A percentile compares a stretch with the other conserved stretches of the same genome.
These are phyloP conservation scores for Polyplosphaeria fusca DNA, from an alignment of 495 filamentous ascomycete genomes.

Conservation along the genomic window DNA sequence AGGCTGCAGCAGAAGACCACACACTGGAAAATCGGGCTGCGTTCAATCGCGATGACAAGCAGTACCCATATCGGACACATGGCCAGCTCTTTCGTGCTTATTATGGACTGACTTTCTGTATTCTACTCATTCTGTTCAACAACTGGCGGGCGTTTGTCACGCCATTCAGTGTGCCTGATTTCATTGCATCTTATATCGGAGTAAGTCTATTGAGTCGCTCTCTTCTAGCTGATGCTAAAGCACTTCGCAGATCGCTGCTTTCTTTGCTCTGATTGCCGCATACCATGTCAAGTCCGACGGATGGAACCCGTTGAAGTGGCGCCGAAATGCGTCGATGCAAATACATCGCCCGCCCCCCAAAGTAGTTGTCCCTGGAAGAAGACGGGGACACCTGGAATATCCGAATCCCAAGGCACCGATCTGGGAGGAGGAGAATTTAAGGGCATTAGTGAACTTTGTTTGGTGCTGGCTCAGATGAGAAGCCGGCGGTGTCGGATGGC, in stretches of 20 bases:
- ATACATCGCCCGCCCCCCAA: slow-evolving; percentile 28
- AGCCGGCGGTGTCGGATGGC: neutral
- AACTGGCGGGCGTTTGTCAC: slow-evolving; percentile 44
- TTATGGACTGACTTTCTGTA: slow-evolving; percentile 47
- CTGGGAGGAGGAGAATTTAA: slow-evolving; percentile 29
- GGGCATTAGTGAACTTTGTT: slow-evolving; percentile 17
- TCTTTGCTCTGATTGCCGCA: slow-evolving; percentile 36
- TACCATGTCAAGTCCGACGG: slow-evolving; percentile 39
- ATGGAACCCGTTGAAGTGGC: slow-evolving; percentile 34
- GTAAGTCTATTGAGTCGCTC: slow-evolving; percentile 36
- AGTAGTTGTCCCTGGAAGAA: slow-evolving; percentile 27
- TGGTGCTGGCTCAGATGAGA: slow-evolving; percentile 32
- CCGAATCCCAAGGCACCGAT: slow-evolving; percentile 28
- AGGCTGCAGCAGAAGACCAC: slow-evolving; percentile 28
- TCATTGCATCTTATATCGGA: slow-evolving; percentile 50
- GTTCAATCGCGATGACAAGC: slow-evolving; percentile 46
- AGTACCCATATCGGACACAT: slow-evolving; percentile 51
- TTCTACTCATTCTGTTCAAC: slow-evolving; percentile 48
- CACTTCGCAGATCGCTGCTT: slow-evolving; percentile 29
- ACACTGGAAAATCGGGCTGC: slow-evolving; percentile 38
- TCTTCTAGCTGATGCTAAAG: neutral
- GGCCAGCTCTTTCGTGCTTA: slow-evolving; percentile 48
- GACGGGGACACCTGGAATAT: slow-evolving; percentile 22
- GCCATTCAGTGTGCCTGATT: slow-evolving; percentile 43
- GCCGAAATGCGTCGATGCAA: slow-evolving; percentile 32